Percentiles rank a stretch among this genome's conserved stretches.
phyloP scores from a whole-genome alignment of 345 rosid genomes.

The Cardiospermum halicacabum region DNA sequence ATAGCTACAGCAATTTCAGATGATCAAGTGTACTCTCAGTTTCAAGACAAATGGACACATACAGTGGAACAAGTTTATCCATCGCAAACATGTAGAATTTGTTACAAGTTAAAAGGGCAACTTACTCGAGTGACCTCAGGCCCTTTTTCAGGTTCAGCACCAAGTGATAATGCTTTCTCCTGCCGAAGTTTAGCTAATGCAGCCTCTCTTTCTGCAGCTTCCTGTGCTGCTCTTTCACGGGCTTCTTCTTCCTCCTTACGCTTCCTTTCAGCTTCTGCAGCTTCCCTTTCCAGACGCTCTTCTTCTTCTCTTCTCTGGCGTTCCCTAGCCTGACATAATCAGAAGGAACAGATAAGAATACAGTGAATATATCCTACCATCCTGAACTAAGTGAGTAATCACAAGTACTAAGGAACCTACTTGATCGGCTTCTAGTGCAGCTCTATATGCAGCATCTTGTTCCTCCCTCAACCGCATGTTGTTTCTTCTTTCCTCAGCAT shows the following conservation, averaged over 20 bases:
- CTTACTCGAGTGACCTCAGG: slow-evolving; percentile 82
- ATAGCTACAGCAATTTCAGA: no score
- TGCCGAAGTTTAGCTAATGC: slow-evolving; percentile 66
- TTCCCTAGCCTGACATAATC: slow-evolving; percentile 68
- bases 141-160: slow-evolving; percentile 88
- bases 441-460: slow-evolving; percentile 97
- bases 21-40: no score
- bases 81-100: not conserved
- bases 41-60: not conserved
- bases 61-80: not conserved
- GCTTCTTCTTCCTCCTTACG: slow-evolving; percentile 92
- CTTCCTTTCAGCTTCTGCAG: slow-evolving; percentile 89
- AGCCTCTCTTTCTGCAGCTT: slow-evolving; percentile 88
- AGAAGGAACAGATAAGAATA: slow-evolving; percentile 5
- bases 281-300: slow-evolving; percentile 80
- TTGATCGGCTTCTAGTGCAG: slow-evolving; percentile 99
- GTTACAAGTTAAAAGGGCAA: not conserved
- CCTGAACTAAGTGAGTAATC: not conserved
- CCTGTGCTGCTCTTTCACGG: slow-evolving; percentile 69
- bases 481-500: slow-evolving; percentile 91
- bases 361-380: not conserved
- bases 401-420: slow-evolving; percentile 32
- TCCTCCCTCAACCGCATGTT: slow-evolving; percentile 85
- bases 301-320: slow-evolving; percentile 78
- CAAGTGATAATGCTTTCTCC: slow-evolving; percentile 85